A percentile compares a stretch with the other conserved stretches of the same genome.
These are phyloP conservation scores for Coix lacrymajobi DNA, from an alignment of 176 grass and related monocot genomes.

Conservation along the genomic window DNA sequence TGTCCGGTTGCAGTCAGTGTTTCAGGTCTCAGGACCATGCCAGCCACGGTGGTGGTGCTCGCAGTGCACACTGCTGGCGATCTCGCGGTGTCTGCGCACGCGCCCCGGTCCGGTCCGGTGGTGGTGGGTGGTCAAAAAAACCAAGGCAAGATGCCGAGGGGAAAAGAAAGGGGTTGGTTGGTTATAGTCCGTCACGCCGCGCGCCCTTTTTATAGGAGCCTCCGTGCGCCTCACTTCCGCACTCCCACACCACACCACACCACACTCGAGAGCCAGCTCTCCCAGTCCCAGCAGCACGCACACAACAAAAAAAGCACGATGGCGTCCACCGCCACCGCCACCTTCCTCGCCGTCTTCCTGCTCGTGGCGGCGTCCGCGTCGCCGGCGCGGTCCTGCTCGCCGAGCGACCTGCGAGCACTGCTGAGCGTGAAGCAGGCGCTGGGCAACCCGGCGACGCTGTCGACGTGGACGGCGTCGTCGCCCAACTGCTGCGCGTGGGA, in stretches of 20 bases:
- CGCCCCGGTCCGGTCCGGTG: neutral
- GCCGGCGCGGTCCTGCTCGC: slow-evolving; percentile 15
- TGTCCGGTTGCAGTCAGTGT: slow-evolving; percentile 24
- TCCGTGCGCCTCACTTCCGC: slow-evolving; percentile 22
- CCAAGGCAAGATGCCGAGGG: neutral
- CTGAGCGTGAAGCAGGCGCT: slow-evolving; percentile 55
- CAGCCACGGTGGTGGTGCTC: neutral
- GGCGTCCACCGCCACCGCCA: neutral
- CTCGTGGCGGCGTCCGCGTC: neutral
- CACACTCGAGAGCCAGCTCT: neutral
- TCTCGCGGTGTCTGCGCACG: slow-evolving; percentile 19
- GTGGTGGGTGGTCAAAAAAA: neutral
- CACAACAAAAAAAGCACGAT: slow-evolving; percentile 5
- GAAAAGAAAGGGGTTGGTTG: neutral
- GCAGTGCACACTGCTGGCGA: neutral
- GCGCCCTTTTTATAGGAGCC: slow-evolving; percentile 43
- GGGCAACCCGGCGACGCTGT: slow-evolving; percentile 47
- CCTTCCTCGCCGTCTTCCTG: neutral
- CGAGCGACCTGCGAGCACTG: slow-evolving; percentile 45
- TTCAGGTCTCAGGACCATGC: neutral
- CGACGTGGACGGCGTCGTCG: slow-evolving; percentile 31
- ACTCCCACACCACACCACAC: neutral
- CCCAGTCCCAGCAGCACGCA: neutral
- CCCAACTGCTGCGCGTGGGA: slow-evolving; percentile 61
- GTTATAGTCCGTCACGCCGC: slow-evolving; percentile 16